phyloP scores from a whole-genome alignment of 208 protist species.

The Spongospora subterranea region DNA sequence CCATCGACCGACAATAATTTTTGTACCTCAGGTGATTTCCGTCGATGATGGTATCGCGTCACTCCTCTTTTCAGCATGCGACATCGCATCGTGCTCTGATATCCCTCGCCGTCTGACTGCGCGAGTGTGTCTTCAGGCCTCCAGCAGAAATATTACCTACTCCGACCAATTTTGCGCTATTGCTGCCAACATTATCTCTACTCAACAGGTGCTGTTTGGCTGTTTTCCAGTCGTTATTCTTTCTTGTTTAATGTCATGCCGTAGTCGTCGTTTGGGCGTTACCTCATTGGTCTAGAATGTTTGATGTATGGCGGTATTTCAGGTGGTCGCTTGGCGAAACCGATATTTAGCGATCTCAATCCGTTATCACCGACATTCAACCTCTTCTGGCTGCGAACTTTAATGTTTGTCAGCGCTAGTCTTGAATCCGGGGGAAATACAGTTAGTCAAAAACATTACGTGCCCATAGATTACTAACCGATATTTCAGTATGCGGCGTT shows the following conservation, averaged over 20 bases:
- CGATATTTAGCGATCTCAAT: not conserved
- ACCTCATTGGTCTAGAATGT: not conserved
- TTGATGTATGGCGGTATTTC: not conserved
- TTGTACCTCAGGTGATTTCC: not conserved
- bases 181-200: not conserved
- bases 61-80: not conserved
- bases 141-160: not conserved
- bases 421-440: no score
- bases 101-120: not conserved
- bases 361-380: not conserved
- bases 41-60: not conserved
- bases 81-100: not conserved
- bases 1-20: no score
- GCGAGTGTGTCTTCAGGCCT: not conserved
- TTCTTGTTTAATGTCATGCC: not conserved
- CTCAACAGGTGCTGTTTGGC: not conserved
- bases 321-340: not conserved
- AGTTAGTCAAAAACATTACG: no score
- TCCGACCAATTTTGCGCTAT: not conserved
- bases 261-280: not conserved
- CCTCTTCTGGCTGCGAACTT: no score
- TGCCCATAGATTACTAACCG: no score
- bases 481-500: no score
- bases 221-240: not conserved
- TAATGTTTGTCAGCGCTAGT: no score